Conservation (phyloP, 2,329 filamentous ascomycete species). For the Trichoderma lentiforme region DNA sequence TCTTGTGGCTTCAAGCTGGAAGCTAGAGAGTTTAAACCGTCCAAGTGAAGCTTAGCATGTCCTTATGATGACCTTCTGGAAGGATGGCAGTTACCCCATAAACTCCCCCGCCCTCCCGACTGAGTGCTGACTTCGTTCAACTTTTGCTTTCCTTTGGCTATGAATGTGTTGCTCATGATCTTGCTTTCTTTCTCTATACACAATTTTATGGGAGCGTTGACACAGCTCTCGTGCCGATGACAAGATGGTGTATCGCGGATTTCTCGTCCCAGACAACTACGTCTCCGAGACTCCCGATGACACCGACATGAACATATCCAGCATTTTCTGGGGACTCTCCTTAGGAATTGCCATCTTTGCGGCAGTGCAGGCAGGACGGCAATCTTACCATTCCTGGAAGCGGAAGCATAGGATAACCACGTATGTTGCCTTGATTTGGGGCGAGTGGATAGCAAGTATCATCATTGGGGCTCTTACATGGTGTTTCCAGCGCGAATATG, state of each 20-base stretch:
- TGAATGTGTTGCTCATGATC: not conserved
- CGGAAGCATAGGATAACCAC: not conserved
- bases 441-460: not conserved
- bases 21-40: not conserved
- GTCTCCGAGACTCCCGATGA: not conserved
- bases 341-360: not conserved
- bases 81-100: not conserved
- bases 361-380: not conserved
- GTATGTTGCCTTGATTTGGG: not conserved
- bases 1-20: not conserved
- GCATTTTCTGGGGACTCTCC: not conserved
- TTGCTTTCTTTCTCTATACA: not conserved
- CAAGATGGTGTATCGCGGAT: not conserved
- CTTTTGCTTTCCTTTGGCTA: not conserved
- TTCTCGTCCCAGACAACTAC: not conserved
- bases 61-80: not conserved
- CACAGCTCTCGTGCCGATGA: not conserved
- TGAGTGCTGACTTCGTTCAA: not conserved
- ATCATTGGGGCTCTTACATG: not conserved
- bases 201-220: not conserved
- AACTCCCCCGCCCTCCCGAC: not conserved
- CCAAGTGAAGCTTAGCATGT: not conserved
- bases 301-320: not conserved
- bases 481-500: not conserved
- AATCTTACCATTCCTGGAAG: not conserved